Conservation (phyloP, 2,329 filamentous ascomycete genomes). For the Botrytis squamosa region DNA sequence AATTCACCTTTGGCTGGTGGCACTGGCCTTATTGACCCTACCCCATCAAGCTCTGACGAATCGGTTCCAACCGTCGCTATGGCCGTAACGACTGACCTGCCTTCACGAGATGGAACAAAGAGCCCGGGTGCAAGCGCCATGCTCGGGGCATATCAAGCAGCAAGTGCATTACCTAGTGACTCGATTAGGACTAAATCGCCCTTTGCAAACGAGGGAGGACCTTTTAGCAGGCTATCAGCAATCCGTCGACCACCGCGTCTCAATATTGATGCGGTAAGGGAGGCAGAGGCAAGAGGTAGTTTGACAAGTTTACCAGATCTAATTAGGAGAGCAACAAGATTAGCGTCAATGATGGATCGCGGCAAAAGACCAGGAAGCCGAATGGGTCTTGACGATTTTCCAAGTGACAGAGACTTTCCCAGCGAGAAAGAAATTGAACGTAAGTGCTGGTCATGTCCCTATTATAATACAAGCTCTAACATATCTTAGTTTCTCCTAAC, state of each 20-base stretch:
- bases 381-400: conserved; percentile 53
- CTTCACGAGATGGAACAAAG: conserved; percentile 27
- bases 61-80: conserved; percentile 27
- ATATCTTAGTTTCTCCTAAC: neutral
- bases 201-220: conserved; percentile 6
- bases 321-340: conserved; percentile 80
- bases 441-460: conserved; percentile 21
- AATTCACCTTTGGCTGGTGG: conserved; percentile 34
- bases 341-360: conserved; percentile 85
- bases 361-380: conserved; percentile 65
- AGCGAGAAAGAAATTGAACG: conserved; percentile 33
- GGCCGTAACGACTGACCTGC: conserved; percentile 25
- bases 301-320: conserved; percentile 89
- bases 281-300: conserved; percentile 81
- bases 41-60: conserved; percentile 33
- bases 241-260: conserved; percentile 68
- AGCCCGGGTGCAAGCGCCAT: conserved; percentile 46
- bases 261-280: conserved; percentile 77
- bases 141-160: conserved; percentile 51
- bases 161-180: conserved; percentile 34
- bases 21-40: conserved; percentile 35
- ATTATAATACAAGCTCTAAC: neutral
- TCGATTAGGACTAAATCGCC: neutral
- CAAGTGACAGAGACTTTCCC: conserved; percentile 39
- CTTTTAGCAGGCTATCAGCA: conserved; percentile 50